These are phyloP conservation scores for Dothistroma pini DNA, from an alignment of 2,329 filamentous ascomycete genomes.

Conservation along the genomic window DNA sequence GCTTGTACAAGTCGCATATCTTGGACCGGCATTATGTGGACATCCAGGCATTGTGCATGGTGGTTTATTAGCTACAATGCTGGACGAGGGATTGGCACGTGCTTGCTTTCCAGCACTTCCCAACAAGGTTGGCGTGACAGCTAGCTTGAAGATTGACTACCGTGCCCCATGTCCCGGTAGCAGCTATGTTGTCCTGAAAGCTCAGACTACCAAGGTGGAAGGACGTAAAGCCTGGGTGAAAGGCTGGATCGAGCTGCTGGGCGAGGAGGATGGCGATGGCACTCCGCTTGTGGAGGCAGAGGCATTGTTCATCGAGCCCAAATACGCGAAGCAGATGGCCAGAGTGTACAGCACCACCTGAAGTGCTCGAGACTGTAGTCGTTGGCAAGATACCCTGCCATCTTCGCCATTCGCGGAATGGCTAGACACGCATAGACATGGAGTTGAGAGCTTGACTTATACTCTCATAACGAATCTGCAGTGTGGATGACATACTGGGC, in stretches of 20 bases:
- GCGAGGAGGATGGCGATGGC: slow-evolving; percentile 49
- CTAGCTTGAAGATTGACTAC: slow-evolving; percentile 79
- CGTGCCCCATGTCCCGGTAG: slow-evolving; percentile 72
- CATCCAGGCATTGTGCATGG: slow-evolving; percentile 90
- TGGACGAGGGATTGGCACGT: slow-evolving; percentile 84
- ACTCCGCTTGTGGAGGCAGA: slow-evolving; percentile 75
- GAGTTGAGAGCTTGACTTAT: slow-evolving; percentile 2
- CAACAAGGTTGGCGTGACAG: slow-evolving; percentile 81
- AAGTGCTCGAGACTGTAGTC: neutral
- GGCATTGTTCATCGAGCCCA: slow-evolving; percentile 85
- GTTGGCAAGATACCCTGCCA: slow-evolving; percentile 1
- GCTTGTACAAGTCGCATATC: slow-evolving; percentile 66
- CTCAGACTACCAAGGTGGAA: slow-evolving; percentile 78
- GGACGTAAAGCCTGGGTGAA: slow-evolving; percentile 94
- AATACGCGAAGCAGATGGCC: slow-evolving; percentile 60
- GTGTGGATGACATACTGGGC: neutral
- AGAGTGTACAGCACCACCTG: slow-evolving; percentile 29
- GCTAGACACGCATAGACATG: slow-evolving; percentile 1
- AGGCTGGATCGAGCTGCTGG: slow-evolving; percentile 77
- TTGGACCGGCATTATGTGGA: slow-evolving; percentile 77
- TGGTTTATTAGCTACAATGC: slow-evolving; percentile 82
- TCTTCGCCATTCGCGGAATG: neutral
- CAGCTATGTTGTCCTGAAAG: slow-evolving; percentile 72
- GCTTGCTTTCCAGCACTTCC: slow-evolving; percentile 87
- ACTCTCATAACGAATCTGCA: slow-evolving; percentile 4